Base-by-base conservation (phyloP, 2,329 filamentous ascomycete genomes). In the Myriosclerotinia curreyana region DNA sequence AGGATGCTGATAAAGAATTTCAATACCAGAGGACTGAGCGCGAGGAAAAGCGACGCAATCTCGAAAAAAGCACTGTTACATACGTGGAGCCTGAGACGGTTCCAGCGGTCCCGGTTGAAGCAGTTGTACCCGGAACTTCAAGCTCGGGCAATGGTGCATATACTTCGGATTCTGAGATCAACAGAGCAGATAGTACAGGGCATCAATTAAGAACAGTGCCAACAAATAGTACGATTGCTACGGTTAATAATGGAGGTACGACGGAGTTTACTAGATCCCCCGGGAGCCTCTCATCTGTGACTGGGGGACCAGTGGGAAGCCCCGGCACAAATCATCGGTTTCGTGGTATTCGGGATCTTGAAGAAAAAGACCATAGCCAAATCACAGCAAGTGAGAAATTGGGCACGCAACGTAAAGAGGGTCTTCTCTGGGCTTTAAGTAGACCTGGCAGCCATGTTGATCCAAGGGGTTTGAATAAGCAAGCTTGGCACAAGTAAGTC, bases 401-500 rank as follows among this genome's bases (percentile, higher is more conserved):
- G 69, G 83, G 82, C 5, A 83, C 88, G 53, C 89, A 94, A 70
- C 86, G 91, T 52, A 99, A 98, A 75, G 95, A 99, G 79, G 96
- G 95, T 7, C 81, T 99, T 12, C 78, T 99, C 9, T 99, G 95
- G 95, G 92, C 96, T 34, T 79, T 98, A 52, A 98, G 94, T 74
- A 86, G 92, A 68, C 94, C 94, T 3, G 93, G 93, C 22, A 94
- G 92, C 64, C 95, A 99, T 75, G 93, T 95, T 36, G 96, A 99
- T 75, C 95, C 95, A 12, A 92, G 95, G 71, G 93, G 92, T 22
- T 81, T 99, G 71, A 98, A 97, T 74, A 97, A 98, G 75, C 92
- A 96, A 77, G 93, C 92, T 59, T 99, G 95, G 95, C 95, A 99
- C 77, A 99, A 99, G 91, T 96, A 81, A 79, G 89, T 83, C 9